Percentiles rank a stretch among this genome's conserved stretches.
Conservation (phyloP, 176 grass and related monocot genomes). For the Oryza glumipatula region DNA sequence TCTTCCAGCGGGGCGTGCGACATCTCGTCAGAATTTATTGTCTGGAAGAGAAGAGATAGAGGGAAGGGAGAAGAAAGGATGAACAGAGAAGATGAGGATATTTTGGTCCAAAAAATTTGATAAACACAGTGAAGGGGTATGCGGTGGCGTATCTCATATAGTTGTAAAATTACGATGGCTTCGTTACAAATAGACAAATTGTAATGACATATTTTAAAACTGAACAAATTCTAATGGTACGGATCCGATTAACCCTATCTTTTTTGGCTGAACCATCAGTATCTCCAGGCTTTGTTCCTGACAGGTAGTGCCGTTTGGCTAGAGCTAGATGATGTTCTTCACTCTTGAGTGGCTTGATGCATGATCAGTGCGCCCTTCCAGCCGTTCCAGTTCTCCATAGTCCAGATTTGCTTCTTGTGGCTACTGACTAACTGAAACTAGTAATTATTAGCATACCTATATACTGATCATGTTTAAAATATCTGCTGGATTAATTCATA, state of each 20-base stretch:
- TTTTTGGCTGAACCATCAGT: neutral
- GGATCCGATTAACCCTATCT: neutral
- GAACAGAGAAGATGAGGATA: too few species aligned
- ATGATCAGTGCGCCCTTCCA: conserved; percentile 1
- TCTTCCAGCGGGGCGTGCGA: too few species aligned
- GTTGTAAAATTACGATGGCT: too few species aligned
- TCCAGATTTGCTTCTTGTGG: neutral
- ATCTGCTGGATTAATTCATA: neutral
- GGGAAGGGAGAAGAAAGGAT: too few species aligned
- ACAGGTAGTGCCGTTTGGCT: neutral
- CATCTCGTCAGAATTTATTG: too few species aligned
- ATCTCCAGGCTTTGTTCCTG: neutral
- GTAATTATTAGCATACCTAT: conserved; percentile 1
- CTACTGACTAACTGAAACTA: neutral
- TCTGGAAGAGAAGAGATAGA: too few species aligned
- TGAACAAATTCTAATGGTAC: too few species aligned
- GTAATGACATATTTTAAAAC: too few species aligned
- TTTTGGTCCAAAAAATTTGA: too few species aligned
- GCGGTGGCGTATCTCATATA: too few species aligned
- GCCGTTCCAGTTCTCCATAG: neutral
- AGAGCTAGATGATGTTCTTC: neutral
- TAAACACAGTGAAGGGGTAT: too few species aligned
- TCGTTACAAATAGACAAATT: too few species aligned
- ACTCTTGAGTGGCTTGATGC: neutral
- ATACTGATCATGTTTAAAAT: neutral